These are phyloP conservation scores for Tremella fuciformis DNA, from an alignment of 768 basidiomycete genomes.

Conservation along the genomic window DNA sequence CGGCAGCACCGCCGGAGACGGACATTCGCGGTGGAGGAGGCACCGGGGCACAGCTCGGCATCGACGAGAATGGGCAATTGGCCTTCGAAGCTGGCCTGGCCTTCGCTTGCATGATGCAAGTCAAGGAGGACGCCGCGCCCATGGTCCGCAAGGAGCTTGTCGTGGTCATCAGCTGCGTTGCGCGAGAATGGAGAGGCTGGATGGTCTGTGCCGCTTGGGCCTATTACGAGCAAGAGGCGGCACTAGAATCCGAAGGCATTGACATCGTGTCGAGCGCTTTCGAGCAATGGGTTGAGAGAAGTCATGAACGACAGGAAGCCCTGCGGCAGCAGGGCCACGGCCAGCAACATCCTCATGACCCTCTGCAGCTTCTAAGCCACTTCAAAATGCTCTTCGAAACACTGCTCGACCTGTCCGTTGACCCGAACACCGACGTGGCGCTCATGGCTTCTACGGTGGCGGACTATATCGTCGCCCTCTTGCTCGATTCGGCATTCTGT, in stretches of 20 bases:
- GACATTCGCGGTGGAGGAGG: constrained; percentile 72
- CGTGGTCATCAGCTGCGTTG: constrained; percentile 83
- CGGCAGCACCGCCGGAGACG: constrained; percentile 52
- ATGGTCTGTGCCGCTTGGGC: constrained; percentile 96
- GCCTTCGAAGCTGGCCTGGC: constrained; percentile 83
- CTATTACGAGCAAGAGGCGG: constrained; percentile 82
- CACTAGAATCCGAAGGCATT: constrained; percentile 25
- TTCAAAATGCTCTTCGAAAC: constrained; percentile 90
- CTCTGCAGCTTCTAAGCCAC: constrained; percentile 66
- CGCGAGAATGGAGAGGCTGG: constrained; percentile 94
- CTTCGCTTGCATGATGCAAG: constrained; percentile 79
- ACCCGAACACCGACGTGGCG: constrained; percentile 89
- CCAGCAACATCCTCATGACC: not conserved
- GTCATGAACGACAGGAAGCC: constrained; percentile 60
- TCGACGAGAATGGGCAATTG: constrained; percentile 53
- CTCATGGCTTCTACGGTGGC: constrained; percentile 84
- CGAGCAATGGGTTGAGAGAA: constrained; percentile 63
- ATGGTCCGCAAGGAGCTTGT: constrained; percentile 94
- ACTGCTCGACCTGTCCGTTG: constrained; percentile 83
- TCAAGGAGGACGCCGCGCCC: constrained; percentile 90
- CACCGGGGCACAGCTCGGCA: constrained; percentile 62
- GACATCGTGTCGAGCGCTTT: constrained; percentile 71
- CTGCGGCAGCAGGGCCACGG: constrained; percentile 59
- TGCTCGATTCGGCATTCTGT: constrained; percentile 84
- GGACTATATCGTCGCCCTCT: constrained; percentile 86